Conservation (phyloP, 139 green algal genomes). For the Chlorella sp. region DNA sequence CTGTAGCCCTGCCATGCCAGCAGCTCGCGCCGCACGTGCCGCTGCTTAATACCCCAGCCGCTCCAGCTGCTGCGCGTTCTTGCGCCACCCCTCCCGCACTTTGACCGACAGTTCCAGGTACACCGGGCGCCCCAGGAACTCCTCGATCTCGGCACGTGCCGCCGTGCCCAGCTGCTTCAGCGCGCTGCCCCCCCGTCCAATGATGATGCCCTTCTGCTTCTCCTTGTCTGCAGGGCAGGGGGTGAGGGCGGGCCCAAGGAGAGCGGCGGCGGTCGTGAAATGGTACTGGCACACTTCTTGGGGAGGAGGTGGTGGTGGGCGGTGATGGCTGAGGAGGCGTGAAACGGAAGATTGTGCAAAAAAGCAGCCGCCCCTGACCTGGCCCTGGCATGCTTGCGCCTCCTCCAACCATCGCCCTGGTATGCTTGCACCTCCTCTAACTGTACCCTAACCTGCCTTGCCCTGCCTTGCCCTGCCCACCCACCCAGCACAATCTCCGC, state of each 20-base stretch:
- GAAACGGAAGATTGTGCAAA: not conserved
- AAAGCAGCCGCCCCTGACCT: not conserved
- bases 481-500: conserved; percentile 23
- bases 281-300: not conserved
- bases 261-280: conserved; percentile 14
- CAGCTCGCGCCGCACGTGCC: no score
- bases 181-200: conserved; percentile 72
- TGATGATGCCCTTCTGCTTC: conserved; percentile 82
- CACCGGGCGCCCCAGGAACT: conserved; percentile 78
- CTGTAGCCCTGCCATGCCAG: no score
- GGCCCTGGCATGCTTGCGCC: not conserved
- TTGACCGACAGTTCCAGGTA: conserved; percentile 87
- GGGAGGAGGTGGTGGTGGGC: no score
- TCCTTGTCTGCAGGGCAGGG: conserved; percentile 56
- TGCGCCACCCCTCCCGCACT: conserved; percentile 61
- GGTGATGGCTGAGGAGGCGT: no score
- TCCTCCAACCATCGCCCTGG: not conserved
- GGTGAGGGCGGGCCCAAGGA: conserved; percentile 51
- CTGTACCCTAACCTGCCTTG: no score
- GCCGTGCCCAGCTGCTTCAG: conserved; percentile 71
- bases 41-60: conserved; percentile 31
- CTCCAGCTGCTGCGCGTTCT: conserved; percentile 32
- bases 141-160: conserved; percentile 80
- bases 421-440: not conserved
- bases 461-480: not conserved